phyloP scores from a whole-genome alignment of 208 protist species.

The Tritrichomonas musculus region DNA sequence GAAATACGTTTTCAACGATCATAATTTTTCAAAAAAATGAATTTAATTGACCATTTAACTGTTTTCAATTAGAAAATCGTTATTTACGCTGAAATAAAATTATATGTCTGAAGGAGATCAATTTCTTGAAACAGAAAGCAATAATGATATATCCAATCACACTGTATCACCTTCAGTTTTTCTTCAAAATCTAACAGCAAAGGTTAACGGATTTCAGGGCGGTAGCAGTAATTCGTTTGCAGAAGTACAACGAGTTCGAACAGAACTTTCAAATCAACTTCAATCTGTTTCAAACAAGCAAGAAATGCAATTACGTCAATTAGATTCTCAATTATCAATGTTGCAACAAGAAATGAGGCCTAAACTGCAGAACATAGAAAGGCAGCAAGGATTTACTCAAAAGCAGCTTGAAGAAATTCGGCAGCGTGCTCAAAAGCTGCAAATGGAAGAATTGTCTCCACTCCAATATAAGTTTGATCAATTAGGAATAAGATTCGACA shows the following conservation, averaged over 20 bases:
- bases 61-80: no score
- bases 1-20: no score
- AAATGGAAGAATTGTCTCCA: background rate
- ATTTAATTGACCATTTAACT: no score
- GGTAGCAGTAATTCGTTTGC: background rate
- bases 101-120: no score
- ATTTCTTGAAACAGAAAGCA: no score
- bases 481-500: background rate
- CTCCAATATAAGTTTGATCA: background rate
- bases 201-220: background rate
- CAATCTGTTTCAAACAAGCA: background rate
- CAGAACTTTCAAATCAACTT: background rate
- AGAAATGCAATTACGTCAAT: background rate
- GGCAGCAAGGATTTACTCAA: background rate
- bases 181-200: background rate
- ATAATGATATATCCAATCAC: no score
- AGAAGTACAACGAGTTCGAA: background rate
- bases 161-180: background rate
- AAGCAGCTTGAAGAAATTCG: background rate
- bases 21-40: no score
- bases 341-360: background rate
- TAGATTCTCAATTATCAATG: constrained; percentile 5
- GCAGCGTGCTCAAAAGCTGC: background rate
- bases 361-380: background rate
- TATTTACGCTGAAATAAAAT: no score